Base-by-base conservation (phyloP, 176 grass and related monocot genomes). In the Zoysia pacifica region DNA sequence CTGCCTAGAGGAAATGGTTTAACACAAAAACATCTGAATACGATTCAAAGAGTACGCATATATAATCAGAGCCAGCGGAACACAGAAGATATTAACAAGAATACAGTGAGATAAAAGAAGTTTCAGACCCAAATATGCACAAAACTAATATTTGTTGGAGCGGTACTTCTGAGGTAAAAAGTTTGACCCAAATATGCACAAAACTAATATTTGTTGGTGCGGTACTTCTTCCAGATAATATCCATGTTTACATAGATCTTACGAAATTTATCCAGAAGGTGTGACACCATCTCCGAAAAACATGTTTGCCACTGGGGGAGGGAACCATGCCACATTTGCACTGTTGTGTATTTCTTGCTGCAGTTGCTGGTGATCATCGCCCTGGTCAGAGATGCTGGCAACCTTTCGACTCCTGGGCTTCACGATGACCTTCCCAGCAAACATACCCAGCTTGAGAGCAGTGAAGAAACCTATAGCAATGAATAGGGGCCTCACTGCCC, bases 401-500 rank as follows among this genome's bases (percentile, higher is more conserved):
- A 85, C 92, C 76, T 81, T 93, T 63, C 88, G 85, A 69, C 69
- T 89, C 79, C 81, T 88, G 64, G 88, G 72, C 82, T 65, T 91
- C 9, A 61, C 38, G 45, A 91, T 67, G 59, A 67, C 86, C 48
- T 92, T 91, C 8, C 88, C 88, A 7, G 93, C 75, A 58, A 87
- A 91, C 10, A 89, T 61, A 3, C 97, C 97, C 66, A 99, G 48
- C 66, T 85, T 95, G 62, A 95, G 62, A 49, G 86, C 82, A 3
- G 92, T 88, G 54, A 99, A 93, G 69, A 95, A 84, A 28, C 97
- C 93, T 42, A 99, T 47, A 11, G 86, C 86, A 9, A 93, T 87
- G 74, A 93, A 81, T 52, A 99, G 86, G 4, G 97, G 97, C 88
- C 93, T 88, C 6, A 99, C 84, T 2, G 73, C 90, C 97, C 97